Evolutionary conservation across 106 monocot species (phyloP).

Genomic region (Narthecium ossifragum): DNA sequence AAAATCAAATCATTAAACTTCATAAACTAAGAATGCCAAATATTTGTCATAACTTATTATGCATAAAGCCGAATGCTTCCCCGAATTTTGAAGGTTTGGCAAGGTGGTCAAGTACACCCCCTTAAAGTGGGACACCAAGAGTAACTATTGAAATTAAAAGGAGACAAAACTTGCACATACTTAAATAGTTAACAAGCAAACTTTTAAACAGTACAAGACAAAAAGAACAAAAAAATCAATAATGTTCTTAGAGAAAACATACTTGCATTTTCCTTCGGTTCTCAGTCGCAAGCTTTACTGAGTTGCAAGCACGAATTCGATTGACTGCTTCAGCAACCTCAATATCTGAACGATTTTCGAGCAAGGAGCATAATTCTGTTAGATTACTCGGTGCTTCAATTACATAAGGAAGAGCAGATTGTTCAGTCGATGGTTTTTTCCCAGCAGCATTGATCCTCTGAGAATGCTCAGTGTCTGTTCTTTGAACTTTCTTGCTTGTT

Average conservation of each 20-base stretch:
- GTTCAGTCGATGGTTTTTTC: constrained; percentile 14
- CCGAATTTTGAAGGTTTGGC: no score
- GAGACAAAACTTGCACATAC: no score
- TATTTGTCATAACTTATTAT: no score
- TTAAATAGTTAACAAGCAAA: no score
- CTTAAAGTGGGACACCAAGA: no score
- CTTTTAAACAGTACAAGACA: no score
- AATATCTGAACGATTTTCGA: constrained; percentile 52
- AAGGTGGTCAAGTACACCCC: no score
- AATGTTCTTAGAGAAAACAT: constrained; percentile 10
- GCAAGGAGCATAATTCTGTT: constrained; percentile 52
- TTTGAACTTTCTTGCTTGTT: background rate
- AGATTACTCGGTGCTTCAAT: constrained; percentile 80
- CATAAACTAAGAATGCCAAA: no score
- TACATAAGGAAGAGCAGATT: constrained; percentile 69
- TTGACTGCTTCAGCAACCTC: constrained; percentile 81
- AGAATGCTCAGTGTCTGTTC: constrained; percentile 1
- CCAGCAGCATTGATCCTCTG: constrained; percentile 13
- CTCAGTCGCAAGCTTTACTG: constrained; percentile 61
- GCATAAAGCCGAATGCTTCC: no score
- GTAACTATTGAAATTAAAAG: no score
- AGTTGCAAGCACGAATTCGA: constrained; percentile 80
- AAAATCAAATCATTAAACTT: no score
- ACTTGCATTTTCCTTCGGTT: constrained; percentile 94
- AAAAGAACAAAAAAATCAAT: no score